Evolutionary conservation across 345 rosid species (phyloP), one percentile per base, ranked within the genome.

Genomic region (Eucalyptus marginata): DNA sequence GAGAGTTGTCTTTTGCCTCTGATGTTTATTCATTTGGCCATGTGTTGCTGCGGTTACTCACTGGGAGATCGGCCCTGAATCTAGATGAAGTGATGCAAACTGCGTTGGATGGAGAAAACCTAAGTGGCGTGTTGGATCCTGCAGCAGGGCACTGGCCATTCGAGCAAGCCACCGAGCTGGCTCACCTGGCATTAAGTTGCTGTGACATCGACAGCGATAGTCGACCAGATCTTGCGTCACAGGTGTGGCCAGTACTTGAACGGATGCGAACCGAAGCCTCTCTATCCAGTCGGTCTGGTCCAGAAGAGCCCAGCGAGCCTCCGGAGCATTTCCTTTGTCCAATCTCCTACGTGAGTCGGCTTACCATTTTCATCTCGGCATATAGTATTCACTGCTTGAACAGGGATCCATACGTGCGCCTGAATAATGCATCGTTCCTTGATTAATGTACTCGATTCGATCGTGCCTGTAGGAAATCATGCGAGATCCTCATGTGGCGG

Each of bases 111-210:
- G 92, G 86, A 87, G 96, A 94, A 87, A 91, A 92, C 31, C 89
- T 96, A 91, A 93, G 92, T 87, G 88, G 49, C 80, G 87, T 94
- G 52, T 91, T 97, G 93, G 99, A 97, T 88, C 97, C 96, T 90
- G 89, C 93, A 86, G 98, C 99, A 16, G 99, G 99, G 71, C 96
- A 96, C 90, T 97, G 99, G 99, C 99, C 99, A 3, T 93, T 95
- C 92, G 94, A 94, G 88, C 95, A 92, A 90, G 98, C 99, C 22
- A 94, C 95, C 92, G 97, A 94, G 91, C 91, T 96, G 91, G 92
- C 98, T 90, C 92, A 92, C 91, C 88, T 97, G 90, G 99, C 98
- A 20, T 89, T 97, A 91, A 93, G 99, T 87, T 97, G 99, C 90
- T 91, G 98, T 86, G 98, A 97, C 90, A 49, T 89, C 93, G 94